Conservation (phyloP, 306 rosid genomes). For the Medicago truncatula region DNA sequence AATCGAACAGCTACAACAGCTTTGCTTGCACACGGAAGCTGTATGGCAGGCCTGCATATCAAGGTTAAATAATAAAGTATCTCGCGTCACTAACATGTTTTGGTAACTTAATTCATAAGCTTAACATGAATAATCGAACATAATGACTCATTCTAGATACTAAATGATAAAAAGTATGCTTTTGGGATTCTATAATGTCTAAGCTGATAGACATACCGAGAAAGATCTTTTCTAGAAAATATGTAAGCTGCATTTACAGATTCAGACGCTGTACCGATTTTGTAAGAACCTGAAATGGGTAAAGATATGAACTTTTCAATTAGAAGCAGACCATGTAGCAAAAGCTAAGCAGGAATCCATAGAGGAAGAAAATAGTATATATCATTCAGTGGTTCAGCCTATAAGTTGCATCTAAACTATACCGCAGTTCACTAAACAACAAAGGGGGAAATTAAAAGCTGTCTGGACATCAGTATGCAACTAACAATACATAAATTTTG, state of each 20-base stretch:
- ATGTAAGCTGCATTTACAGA: conserved; percentile 74
- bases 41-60: conserved; percentile 81
- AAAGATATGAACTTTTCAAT: conserved; percentile 37
- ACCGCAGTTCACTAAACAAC: conserved; percentile 21
- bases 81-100: conserved; percentile 34
- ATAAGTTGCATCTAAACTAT: conserved; percentile 35
- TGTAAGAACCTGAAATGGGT: conserved; percentile 75
- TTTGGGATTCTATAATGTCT: conserved; percentile 26
- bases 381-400: neutral
- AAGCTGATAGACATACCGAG: conserved; percentile 60
- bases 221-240: conserved; percentile 84
- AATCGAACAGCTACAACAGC: conserved; percentile 87
- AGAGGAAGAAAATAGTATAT: conserved; percentile 23
- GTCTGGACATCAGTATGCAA: conserved; percentile 8
- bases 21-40: conserved; percentile 88
- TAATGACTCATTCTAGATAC: conserved; percentile 15
- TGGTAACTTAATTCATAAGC: conserved; percentile 9
- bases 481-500: conserved; percentile 5
- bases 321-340: conserved; percentile 15
- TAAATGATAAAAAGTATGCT: neutral
- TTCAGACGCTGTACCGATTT: conserved; percentile 59
- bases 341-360: conserved; percentile 28
- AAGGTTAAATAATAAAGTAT: conserved; percentile 45
- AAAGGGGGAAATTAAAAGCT: neutral
- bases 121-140: conserved; percentile 22